Conservation (phyloP, 176 grass and related monocot genomes). For the bread wheat (Triticum aestivum) region IWGSC_CS_RefSeq_v2.1 NC_057804.1:162652287-162652786, state of each 20-base stretch:
- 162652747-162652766: slow-evolving; percentile 7
- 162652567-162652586: slow-evolving; percentile 98
- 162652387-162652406: background rate
- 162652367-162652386: background rate
- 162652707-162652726: slow-evolving; percentile 99
- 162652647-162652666: slow-evolving; percentile 97
- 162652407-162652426: slow-evolving; percentile 4
- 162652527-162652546: slow-evolving; percentile 6
- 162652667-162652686: slow-evolving; percentile 96
- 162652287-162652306: too few species aligned
- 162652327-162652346: too few species aligned
- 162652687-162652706: slow-evolving; percentile 96
- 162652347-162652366: too few species aligned
- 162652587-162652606: slow-evolving; percentile 94
- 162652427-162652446: background rate
- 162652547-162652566: slow-evolving; percentile 66
- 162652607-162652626: slow-evolving; percentile 99
- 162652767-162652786: background rate
- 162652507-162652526: background rate
- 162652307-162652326: too few species aligned
- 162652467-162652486: background rate
- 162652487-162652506: background rate
- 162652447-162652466: background rate
- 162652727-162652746: slow-evolving; percentile 87
- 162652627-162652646: slow-evolving; percentile 98